phyloP scores from a whole-genome alignment of 2,329 filamentous ascomycete genomes.

The Cryphonectria parasitica region DNA sequence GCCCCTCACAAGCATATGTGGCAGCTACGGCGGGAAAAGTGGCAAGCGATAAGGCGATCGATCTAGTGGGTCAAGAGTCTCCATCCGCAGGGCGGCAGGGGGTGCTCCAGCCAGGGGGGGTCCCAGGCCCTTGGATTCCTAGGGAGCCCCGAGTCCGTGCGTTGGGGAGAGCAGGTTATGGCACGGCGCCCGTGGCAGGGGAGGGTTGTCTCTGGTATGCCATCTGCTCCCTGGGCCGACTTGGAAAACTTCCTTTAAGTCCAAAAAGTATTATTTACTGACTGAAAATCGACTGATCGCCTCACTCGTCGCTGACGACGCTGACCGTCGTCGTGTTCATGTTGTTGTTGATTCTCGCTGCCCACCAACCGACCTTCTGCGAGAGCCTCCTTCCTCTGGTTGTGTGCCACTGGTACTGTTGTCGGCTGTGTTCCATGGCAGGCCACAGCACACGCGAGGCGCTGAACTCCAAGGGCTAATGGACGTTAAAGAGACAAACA shows the following conservation, averaged over 20 bases:
- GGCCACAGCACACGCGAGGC: background rate
- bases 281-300: background rate
- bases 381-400: background rate
- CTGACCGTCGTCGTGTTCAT: background rate
- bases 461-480: slow-evolving; percentile 6
- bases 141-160: slow-evolving; percentile 10
- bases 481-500: slow-evolving; percentile 23
- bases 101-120: background rate
- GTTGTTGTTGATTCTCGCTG: background rate
- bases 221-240: background rate
- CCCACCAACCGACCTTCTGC: background rate
- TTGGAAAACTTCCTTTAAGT: background rate
- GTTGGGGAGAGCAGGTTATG: slow-evolving; percentile 1
- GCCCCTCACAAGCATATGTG: background rate
- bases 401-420: background rate
- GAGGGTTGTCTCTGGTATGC: background rate
- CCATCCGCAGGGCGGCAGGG: background rate
- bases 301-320: background rate
- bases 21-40: background rate
- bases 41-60: background rate
- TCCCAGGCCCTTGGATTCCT: background rate
- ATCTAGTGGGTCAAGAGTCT: background rate
- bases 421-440: slow-evolving; percentile 6
- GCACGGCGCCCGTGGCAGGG: background rate
- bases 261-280: background rate